Evolutionary conservation across 2,329 filamentous ascomycete species (phyloP), one percentile per base, ranked within the genome.

Genomic region (Aotearoamyces nothofagi): DNA sequence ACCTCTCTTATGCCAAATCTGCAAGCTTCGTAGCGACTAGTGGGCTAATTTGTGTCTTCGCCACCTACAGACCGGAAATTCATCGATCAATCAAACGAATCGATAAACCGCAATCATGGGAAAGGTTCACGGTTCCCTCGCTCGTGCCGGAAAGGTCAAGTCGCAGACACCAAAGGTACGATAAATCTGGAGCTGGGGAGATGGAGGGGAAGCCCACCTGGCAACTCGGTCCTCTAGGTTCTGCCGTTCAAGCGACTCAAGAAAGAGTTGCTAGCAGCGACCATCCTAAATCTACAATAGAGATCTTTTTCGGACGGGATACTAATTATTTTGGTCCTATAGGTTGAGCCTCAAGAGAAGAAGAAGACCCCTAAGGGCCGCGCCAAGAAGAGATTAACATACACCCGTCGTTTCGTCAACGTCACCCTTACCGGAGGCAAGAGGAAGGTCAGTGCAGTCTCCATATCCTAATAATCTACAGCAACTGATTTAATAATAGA

Each of bases 381-480:
- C 56, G 87, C 87, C 50, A 83, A 90, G 68, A 96, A 96, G 84
- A 76, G 87, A 55, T 76, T 92, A 59, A 76, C 73, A 60, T 94
- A 94, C 75, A 93, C 83, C 51, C 80, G 87, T 60, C 84, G 87
- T 54, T 96, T 96, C 69, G 86, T 96, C 50, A 94, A 96, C 66
- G 84, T 96, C 57, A 90, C 82, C 54, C 72, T 93, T 64, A 92
- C 86, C 45, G 86, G 84, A 61, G 87, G 87, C 67, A 96, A 96
- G 86, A 73, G 87, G 63, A 94, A 94, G 83, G 83, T 90, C 61
- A 55, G 65, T 43, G 37, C 33, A 31, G 30, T 17, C 33, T 8
- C 19, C 19, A 7, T 20, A 22, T n/a, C 15, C 26, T 27, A 34
- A 37, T 25, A 33, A 31, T 29, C 30, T 24, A 20, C 29, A 39